Evolutionary conservation across 345 rosid genomes (phyloP).

Genomic region (Gossypium turneri): DNA sequence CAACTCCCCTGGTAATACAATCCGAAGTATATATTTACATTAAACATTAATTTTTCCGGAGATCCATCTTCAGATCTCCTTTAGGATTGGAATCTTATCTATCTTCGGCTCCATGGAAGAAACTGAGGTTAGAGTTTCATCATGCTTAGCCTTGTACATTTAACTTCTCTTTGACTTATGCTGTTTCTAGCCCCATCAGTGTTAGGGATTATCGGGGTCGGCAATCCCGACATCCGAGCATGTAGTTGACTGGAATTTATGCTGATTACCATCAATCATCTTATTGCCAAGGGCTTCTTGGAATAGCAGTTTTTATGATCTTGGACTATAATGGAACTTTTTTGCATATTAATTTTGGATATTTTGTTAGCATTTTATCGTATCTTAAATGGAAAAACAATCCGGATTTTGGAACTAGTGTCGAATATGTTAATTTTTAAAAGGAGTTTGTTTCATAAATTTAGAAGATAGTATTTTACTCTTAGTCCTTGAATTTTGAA

Average conservation of each 20-base stretch:
- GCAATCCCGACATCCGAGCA: background rate
- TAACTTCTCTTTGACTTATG: background rate
- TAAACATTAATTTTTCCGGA: background rate
- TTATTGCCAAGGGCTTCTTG: too few species aligned
- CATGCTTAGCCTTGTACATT: slow-evolving; percentile 1
- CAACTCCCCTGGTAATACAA: background rate
- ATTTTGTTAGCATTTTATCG: background rate
- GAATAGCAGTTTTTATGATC: background rate
- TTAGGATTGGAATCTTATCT: background rate
- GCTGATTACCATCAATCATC: too few species aligned
- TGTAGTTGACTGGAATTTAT: background rate
- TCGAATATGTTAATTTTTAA: background rate
- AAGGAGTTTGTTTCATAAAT: background rate
- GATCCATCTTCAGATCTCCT: background rate
- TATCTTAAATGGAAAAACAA: background rate
- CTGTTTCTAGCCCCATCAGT: background rate
- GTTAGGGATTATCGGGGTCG: background rate
- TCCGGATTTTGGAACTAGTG: background rate
- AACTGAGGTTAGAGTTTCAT: background rate
- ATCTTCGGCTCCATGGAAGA: background rate
- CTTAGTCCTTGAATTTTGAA: too few species aligned
- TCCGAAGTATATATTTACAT: background rate
- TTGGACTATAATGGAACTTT: too few species aligned
- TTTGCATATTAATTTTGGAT: background rate
- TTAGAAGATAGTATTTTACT: background rate